Conservation (phyloP, 2,329 filamentous ascomycete genomes). For the Thermothelomyces thermophilus region DNA sequence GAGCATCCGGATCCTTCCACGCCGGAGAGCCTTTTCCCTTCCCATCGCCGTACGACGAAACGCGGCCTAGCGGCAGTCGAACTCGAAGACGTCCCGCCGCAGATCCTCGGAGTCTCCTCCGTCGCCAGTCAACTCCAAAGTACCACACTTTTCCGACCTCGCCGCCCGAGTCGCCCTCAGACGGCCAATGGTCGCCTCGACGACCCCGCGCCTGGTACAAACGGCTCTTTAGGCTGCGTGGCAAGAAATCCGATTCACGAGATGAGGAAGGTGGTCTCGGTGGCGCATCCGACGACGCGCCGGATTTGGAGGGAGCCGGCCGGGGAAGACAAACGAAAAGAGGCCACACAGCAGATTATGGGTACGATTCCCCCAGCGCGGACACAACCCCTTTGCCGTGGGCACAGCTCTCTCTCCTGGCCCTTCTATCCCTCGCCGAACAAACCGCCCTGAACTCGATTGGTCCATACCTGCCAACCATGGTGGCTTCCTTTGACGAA, state of each 20-base stretch:
- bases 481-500: slow-evolving; percentile 80
- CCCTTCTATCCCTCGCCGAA: slow-evolving; percentile 82
- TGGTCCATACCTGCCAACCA: slow-evolving; percentile 86
- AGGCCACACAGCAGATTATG: neutral
- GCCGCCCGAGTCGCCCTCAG: slow-evolving; percentile 60
- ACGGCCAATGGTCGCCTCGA: slow-evolving; percentile 22
- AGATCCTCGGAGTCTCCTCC: slow-evolving; percentile 21
- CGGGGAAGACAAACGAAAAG: neutral
- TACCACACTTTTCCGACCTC: slow-evolving; percentile 79
- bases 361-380: slow-evolving; percentile 22
- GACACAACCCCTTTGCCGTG: slow-evolving; percentile 65
- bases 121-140: slow-evolving; percentile 45
- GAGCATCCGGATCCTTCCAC: slow-evolving; percentile 44
- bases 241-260: slow-evolving; percentile 8
- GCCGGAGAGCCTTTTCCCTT: slow-evolving; percentile 45
- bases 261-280: slow-evolving; percentile 20
- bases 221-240: slow-evolving; percentile 25
- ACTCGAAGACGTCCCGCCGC: slow-evolving; percentile 19
- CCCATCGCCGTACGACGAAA: slow-evolving; percentile 24
- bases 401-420: slow-evolving; percentile 75
- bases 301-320: neutral
- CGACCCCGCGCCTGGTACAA: slow-evolving; percentile 28
- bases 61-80: slow-evolving; percentile 14
- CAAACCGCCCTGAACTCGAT: slow-evolving; percentile 97
- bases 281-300: neutral